Conservation (phyloP, 495 filamentous ascomycete species). For the Xylaria acuta region DNA sequence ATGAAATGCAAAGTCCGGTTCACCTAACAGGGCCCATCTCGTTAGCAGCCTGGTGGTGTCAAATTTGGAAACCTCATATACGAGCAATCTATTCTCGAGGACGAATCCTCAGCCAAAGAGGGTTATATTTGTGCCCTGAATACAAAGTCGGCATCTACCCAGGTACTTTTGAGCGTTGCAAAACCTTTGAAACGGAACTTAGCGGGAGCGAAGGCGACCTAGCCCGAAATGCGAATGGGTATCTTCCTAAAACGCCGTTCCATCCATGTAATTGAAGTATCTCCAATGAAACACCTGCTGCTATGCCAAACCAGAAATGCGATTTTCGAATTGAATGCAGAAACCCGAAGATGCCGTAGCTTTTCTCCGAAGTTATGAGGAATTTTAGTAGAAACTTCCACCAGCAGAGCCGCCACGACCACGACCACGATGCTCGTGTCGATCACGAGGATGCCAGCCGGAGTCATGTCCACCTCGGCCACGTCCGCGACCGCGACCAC, state of each 20-base stretch:
- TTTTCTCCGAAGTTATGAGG: not conserved
- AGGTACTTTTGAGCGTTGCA: not conserved
- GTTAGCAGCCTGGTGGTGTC: not conserved
- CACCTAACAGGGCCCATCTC: not conserved
- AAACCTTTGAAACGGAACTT: not conserved
- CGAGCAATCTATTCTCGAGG: not conserved
- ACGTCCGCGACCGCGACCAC: conserved; percentile 39
- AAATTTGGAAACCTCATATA: not conserved
- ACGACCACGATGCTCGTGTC: conserved; percentile 24
- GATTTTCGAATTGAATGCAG: conserved; percentile 1
- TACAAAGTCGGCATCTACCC: not conserved
- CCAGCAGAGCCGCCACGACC: conserved; percentile 13
- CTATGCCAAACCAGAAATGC: conserved; percentile 14
- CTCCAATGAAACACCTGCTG: conserved; percentile 5
- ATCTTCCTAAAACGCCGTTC: conserved; percentile 27
- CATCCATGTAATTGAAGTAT: not conserved
- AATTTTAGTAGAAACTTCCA: conserved; percentile 15
- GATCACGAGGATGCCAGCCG: conserved; percentile 25
- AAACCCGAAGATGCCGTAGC: not conserved
- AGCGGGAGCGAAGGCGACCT: not conserved
- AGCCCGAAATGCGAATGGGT: conserved; percentile 24
- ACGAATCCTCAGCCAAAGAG: not conserved
- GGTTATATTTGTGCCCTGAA: not conserved
- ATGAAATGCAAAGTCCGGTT: not conserved
- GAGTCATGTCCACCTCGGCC: conserved; percentile 28